phyloP scores from a whole-genome alignment of 202 grass and related monocot genomes.

The Digitaria exilis region DNA sequence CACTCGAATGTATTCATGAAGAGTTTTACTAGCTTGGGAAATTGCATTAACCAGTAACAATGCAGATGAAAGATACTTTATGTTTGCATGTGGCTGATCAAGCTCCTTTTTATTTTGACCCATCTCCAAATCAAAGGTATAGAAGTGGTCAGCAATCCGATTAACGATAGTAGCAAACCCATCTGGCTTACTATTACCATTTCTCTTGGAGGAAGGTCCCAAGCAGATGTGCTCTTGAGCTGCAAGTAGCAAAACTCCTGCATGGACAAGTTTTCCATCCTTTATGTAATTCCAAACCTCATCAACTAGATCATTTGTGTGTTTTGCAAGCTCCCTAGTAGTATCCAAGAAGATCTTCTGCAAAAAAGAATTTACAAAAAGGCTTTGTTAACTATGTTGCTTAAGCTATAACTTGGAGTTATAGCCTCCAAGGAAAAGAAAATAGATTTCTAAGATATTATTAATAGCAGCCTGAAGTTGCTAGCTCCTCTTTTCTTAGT shows the following conservation, averaged over 20 bases:
- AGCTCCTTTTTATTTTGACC: conserved; percentile 12
- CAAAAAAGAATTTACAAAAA: neutral
- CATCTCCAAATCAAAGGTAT: neutral
- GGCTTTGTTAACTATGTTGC: too few species aligned
- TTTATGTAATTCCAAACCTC: conserved; percentile 34
- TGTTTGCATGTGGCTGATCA: neutral
- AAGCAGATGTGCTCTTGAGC: neutral
- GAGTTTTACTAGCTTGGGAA: conserved; percentile 29
- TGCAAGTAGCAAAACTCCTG: conserved; percentile 38
- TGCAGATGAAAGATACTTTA: neutral
- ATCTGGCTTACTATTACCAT: neutral
- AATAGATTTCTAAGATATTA: too few species aligned
- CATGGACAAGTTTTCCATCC: conserved; percentile 10
- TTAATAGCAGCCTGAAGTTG: too few species aligned
- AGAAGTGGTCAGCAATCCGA: neutral
- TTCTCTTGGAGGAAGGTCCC: neutral
- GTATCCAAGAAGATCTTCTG: conserved; percentile 44
- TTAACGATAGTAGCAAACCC: neutral
- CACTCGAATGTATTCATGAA: conserved; percentile 12
- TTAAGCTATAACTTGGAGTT: too few species aligned
- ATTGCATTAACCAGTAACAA: conserved; percentile 5
- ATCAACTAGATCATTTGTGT: conserved; percentile 28
- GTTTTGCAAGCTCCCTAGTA: conserved; percentile 6
- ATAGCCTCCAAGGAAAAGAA: neutral
- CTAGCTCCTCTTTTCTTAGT: too few species aligned